Evolutionary conservation across 2,329 filamentous ascomycete species (phyloP).

Genomic region (Erysiphe pulchra): DNA sequence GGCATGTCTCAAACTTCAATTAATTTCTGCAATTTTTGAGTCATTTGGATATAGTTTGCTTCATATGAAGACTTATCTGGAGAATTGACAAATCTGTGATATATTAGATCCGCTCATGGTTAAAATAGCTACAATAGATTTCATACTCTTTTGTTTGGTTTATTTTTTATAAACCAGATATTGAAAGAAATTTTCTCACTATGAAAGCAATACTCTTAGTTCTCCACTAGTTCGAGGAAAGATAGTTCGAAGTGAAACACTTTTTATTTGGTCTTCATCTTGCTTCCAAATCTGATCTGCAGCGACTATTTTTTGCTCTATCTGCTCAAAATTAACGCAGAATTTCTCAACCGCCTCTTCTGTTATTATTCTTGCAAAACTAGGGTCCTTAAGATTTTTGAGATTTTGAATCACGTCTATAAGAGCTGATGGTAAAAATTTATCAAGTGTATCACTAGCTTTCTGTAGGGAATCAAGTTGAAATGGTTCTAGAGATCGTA

Average conservation of each 20-base stretch:
- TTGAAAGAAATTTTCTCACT: not conserved
- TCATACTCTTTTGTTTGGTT: no score
- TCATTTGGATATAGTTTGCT: no score
- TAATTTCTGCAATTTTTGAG: no score
- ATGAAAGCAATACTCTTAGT: constrained; percentile 14
- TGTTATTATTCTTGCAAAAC: constrained; percentile 47
- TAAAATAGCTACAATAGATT: no score
- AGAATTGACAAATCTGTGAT: no score
- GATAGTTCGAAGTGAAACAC: constrained; percentile 9
- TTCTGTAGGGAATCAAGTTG: constrained; percentile 32
- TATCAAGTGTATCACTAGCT: constrained; percentile 56
- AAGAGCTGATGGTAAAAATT: constrained; percentile 75
- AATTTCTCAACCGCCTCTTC: constrained; percentile 66
- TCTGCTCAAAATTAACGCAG: constrained; percentile 55
- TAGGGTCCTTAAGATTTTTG: constrained; percentile 44
- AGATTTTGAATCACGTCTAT: constrained; percentile 78
- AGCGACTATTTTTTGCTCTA: constrained; percentile 33
- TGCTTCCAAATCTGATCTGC: constrained; percentile 24
- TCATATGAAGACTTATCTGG: no score
- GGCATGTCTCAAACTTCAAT: no score
- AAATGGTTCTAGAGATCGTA: constrained; percentile 33
- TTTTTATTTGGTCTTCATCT: constrained; percentile 3
- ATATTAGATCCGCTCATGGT: no score
- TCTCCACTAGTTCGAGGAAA: constrained; percentile 14
- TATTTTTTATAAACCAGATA: no score